A percentile compares a stretch with the other conserved stretches of the same genome.
Evolutionary conservation across 257 asterid genomes (phyloP).

Genomic region (Leptodermis oblonga): DNA sequence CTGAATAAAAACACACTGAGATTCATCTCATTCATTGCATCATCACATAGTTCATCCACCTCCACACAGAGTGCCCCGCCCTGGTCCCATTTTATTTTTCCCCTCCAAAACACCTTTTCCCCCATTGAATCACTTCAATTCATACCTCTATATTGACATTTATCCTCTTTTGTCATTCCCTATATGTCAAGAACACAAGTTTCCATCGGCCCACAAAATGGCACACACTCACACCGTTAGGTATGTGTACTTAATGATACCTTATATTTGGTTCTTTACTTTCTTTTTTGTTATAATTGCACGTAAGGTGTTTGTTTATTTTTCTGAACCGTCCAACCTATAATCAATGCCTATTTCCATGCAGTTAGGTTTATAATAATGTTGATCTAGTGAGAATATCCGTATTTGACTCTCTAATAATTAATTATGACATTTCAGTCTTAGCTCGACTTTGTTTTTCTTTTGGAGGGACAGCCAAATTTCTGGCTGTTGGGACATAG

Average conservation of each 20-base stretch:
- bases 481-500: conserved; percentile 9
- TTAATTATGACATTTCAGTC: not conserved
- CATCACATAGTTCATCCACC: conserved; percentile 4
- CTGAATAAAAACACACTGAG: too few species aligned
- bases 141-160: not conserved
- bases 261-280: not conserved
- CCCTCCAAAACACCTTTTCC: not conserved
- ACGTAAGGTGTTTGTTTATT: too few species aligned
- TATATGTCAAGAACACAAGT: too few species aligned
- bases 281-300: not conserved
- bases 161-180: not conserved
- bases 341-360: not conserved
- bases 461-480: conserved; percentile 12
- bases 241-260: not conserved
- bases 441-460: not conserved
- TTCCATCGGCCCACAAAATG: not conserved
- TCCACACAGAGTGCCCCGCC: conserved; percentile 21
- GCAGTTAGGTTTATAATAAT: conserved; percentile 9
- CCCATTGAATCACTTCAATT: not conserved
- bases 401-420: conserved; percentile 20
- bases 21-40: conserved; percentile 3
- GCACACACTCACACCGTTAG: not conserved
- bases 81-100: conserved; percentile 3
- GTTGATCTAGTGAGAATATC: conserved; percentile 13
- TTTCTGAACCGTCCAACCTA: too few species aligned